These are phyloP conservation scores for Closterium sp. DNA, from an alignment of 139 green algal genomes.

Conservation along the genomic window DNA sequence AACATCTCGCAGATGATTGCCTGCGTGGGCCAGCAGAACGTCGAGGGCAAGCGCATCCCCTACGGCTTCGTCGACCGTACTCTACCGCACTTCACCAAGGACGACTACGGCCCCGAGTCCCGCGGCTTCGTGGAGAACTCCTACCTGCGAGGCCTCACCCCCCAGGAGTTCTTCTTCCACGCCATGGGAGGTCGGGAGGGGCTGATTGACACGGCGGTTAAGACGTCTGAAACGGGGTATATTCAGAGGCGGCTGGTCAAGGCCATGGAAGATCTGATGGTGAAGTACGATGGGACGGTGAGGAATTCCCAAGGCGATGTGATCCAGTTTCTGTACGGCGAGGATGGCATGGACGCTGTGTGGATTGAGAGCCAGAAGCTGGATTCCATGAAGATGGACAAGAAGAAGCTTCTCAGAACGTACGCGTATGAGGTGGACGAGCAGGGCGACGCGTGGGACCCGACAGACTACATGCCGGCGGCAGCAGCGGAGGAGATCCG, in stretches of 20 bases:
- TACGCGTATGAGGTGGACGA: slow-evolving; percentile 67
- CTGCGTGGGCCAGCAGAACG: slow-evolving; percentile 99
- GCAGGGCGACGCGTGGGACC: slow-evolving; percentile 26
- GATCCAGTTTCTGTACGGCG: slow-evolving; percentile 97
- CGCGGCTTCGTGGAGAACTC: slow-evolving; percentile 98
- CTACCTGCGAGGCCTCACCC: slow-evolving; percentile 92
- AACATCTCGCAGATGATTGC: slow-evolving; percentile 99
- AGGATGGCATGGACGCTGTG: slow-evolving; percentile 97
- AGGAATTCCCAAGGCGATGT: slow-evolving; percentile 77
- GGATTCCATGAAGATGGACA: slow-evolving; percentile 70
- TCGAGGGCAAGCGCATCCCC: slow-evolving; percentile 98
- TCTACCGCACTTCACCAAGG: slow-evolving; percentile 94
- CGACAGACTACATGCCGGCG: slow-evolving; percentile 27
- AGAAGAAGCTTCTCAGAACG: slow-evolving; percentile 56
- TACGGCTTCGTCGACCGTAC: slow-evolving; percentile 91
- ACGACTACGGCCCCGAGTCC: slow-evolving; percentile 93
- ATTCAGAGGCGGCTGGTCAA: slow-evolving; percentile 88
- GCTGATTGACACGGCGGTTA: slow-evolving; percentile 98
- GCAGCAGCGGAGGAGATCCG: slow-evolving; percentile 60
- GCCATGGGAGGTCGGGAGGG: slow-evolving; percentile 98
- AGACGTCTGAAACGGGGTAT: slow-evolving; percentile 87
- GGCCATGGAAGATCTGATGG: slow-evolving; percentile 97
- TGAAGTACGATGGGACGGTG: slow-evolving; percentile 95
- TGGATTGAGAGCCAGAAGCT: slow-evolving; percentile 88
- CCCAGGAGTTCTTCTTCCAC: slow-evolving; percentile 99